Conservation (phyloP, 345 rosid species). For the Excoecaria agallocha region DNA sequence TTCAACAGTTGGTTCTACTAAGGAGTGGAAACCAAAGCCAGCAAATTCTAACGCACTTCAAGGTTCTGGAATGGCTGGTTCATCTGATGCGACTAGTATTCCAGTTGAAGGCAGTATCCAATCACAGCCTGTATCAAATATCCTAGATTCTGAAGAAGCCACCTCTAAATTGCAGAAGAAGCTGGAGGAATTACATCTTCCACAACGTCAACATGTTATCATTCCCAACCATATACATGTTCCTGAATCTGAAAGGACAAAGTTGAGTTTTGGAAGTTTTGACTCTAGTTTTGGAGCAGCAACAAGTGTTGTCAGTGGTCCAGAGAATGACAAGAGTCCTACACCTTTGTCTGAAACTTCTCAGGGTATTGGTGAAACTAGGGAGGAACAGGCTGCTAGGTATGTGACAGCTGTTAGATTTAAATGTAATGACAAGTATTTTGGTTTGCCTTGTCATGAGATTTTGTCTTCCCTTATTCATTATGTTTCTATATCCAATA, state of each 20-base stretch:
- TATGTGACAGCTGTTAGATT: conserved; percentile 17
- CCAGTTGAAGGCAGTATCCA: conserved; percentile 50
- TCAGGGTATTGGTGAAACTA: conserved; percentile 50
- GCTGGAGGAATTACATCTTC: conserved; percentile 69
- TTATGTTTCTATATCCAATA: not conserved
- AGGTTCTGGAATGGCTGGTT: conserved; percentile 45
- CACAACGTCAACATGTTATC: conserved; percentile 84
- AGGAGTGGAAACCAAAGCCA: conserved; percentile 95
- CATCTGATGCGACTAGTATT: conserved; percentile 43
- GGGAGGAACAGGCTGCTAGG: conserved; percentile 62
- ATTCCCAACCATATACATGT: conserved; percentile 88
- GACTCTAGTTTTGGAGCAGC: conserved; percentile 68
- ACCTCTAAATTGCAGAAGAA: conserved; percentile 63
- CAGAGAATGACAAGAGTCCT: conserved; percentile 67
- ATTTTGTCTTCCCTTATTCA: not conserved
- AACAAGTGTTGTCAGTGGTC: conserved; percentile 33
- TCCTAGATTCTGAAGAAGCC: conserved; percentile 53
- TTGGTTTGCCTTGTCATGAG: not conserved
- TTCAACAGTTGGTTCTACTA: conserved; percentile 52
- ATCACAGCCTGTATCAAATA: conserved; percentile 34
- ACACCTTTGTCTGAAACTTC: conserved; percentile 60
- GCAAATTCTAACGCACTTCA: conserved; percentile 46
- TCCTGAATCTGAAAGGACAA: conserved; percentile 86
- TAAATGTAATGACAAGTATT: conserved; percentile 1
- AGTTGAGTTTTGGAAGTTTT: conserved; percentile 93